A percentile compares a stretch with the other conserved stretches of the same genome.
Conservation (phyloP, 2,329 filamentous ascomycete genomes). For the Aspergillus pseudotamarii region DNA sequence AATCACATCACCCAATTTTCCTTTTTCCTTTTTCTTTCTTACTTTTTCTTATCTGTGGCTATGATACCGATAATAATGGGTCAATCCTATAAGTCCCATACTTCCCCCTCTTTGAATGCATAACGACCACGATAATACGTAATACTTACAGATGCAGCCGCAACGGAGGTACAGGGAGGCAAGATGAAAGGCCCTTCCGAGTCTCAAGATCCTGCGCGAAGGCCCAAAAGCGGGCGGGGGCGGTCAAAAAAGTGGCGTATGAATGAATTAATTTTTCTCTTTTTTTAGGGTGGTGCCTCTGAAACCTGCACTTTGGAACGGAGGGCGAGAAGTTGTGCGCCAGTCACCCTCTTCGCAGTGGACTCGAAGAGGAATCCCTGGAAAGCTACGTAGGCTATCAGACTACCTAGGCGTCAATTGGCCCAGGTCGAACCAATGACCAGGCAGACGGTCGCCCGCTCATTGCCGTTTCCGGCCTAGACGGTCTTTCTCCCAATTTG, state of each 20-base stretch:
- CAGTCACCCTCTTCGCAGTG: conserved; percentile 12
- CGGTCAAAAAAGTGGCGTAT: conserved; percentile 21
- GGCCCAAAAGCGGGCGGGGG: conserved; percentile 21
- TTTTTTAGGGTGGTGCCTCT: conserved; percentile 11
- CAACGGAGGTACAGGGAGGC: conserved; percentile 9
- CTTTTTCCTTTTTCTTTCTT: neutral
- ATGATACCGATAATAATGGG: neutral
- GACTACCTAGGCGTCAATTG: conserved; percentile 19
- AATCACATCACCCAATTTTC: neutral
- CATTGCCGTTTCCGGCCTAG: conserved; percentile 23
- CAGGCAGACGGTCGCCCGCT: neutral
- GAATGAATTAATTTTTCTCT: conserved; percentile 16
- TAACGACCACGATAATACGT: neutral
- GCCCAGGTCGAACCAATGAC: conserved; percentile 17
- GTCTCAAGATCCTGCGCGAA: conserved; percentile 19
- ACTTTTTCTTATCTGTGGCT: neutral
- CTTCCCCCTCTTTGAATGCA: neutral
- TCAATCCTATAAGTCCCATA: neutral
- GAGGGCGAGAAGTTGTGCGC: conserved; percentile 8
- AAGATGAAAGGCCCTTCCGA: conserved; percentile 5
- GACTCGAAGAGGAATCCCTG: conserved; percentile 12
- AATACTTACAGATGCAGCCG: conserved; percentile 13
- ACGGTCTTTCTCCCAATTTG: conserved; percentile 7
- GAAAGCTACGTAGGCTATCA: conserved; percentile 22
- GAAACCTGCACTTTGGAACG: conserved; percentile 19